Evolutionary conservation across 1,139 yeast genomes (phyloP), one percentile per base, ranked within the genome.

Genomic region (Pichia sp.): DNA sequence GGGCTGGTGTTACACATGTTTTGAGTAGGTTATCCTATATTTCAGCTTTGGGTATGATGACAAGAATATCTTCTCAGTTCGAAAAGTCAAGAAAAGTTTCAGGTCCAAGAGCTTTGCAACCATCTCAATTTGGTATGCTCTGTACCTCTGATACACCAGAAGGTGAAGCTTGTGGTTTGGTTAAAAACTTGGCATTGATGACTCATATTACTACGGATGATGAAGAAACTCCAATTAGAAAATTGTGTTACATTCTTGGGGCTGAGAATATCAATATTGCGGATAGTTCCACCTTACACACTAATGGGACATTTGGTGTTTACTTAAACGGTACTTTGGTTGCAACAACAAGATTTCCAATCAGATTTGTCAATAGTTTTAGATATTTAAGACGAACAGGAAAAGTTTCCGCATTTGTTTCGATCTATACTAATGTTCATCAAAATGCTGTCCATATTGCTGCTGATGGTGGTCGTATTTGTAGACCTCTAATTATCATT

Each of bases 151-250:
- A 93, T 80, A 93, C 99, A 0, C 99, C 99, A 3, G 99, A 93
- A 80, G 99, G 99, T 78, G 99, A 95, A 71, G 99, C 99, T 1
- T 93, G 99, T 82, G 99, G 99, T 66, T 80, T 93, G 70, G 99
- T 93, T 40, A 93, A 93, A 72, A 93, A 93, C 68, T 77, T 93
- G 70, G 99, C 99, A 1, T 78, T 93, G 54, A 93, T 93, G 99
- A 93, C 99, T 15, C 99, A 93, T 72, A 95, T 93, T 66, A 93
- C 99, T 8, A 92, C 99, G 2, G 99, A 93, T 71, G 98, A 90
- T 64, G 99, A 93, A 70, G 98, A 93, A 68, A 87, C 78, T 16
- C 98, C 99, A 13, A 82, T 93, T 47, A 81, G 79, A 61, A 81
- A 80, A 57, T 75, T 92, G 47, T 90, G 97, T 68, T 86, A 76